Evolutionary conservation across 305 asterid species (phyloP), one percentile per base, ranked within the genome.

Genomic region (Fraxinus nigra): DNA sequence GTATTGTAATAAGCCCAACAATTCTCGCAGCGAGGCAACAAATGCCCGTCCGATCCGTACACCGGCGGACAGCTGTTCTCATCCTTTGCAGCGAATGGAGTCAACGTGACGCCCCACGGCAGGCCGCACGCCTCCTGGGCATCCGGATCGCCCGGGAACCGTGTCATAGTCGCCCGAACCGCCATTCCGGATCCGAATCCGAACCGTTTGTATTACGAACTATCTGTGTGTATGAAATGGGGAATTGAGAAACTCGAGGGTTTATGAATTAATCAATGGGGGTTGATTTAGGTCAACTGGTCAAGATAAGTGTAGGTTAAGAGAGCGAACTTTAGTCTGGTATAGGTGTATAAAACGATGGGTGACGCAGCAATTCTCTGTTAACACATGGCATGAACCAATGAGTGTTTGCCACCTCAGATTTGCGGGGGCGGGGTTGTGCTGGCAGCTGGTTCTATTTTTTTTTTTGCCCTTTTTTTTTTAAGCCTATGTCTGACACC

Each of bases 1-100:
- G 97, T 91, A 63, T 94, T 96, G 85, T 93, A 96, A 86, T 96
- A 94, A 1, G 92, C 97, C 97, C 97, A 96, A 82, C 99, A 96
- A 85, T 96, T 94, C 91, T 96, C 99, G 85, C 99, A 96, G 75
- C 99, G 89, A 13, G 98, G 97, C 82, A 96, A 63, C 81, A 87
- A 78, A 80, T 94, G 89, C 22, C 98, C 98, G 79, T 90, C 94
- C 79, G 98, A 92, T 87, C 99, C 99, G 91, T 89, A 96, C 86
- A 85, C 91, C 82, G 98, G 98, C 43, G 97, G 90, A 78, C 87
- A 84, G n/a, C 91, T 95, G 82, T 89, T 92, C 90, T 96, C 99
- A 84, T 96, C 99, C 90, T 81, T 90, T 18, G 91, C 85, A n/a
- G 97, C 93, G 84, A 94, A 97, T 38, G 98, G 99, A 81, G 94